phyloP scores from a whole-genome alignment of 2,329 filamentous ascomycete species.

The Furcasterigmium furcatum region DNA sequence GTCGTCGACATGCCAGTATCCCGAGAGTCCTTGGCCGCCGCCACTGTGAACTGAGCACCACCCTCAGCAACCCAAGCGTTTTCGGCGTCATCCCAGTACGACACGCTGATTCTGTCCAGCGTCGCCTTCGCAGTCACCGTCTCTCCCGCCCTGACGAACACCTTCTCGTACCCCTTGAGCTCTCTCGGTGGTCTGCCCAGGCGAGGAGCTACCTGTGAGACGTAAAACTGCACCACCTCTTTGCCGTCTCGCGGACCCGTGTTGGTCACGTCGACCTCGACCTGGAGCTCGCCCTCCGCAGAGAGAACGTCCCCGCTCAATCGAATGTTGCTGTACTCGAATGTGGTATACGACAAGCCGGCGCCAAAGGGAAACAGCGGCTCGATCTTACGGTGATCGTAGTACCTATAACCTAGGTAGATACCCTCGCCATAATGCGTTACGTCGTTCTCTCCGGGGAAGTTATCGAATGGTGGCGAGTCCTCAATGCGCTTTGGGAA shows the following conservation, averaged over 20 bases:
- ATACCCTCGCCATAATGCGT: conserved; percentile 65
- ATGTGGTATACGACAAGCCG: conserved; percentile 65
- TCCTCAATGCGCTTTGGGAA: conserved; percentile 62
- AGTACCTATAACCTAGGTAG: conserved; percentile 66
- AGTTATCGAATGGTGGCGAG: conserved; percentile 70
- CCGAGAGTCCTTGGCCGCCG: conserved; percentile 14
- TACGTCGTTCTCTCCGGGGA: conserved; percentile 38
- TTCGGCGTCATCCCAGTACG: conserved; percentile 4
- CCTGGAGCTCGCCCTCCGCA: background rate
- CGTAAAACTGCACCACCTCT: conserved; percentile 25
- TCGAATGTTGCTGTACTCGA: conserved; percentile 26
- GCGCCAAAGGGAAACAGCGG: conserved; percentile 61
- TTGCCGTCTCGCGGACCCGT: conserved; percentile 18
- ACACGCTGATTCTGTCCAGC: conserved; percentile 17
- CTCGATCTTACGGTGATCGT: conserved; percentile 43
- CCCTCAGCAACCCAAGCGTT: conserved; percentile 19
- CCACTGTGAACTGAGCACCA: conserved; percentile 19
- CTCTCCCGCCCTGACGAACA: conserved; percentile 29
- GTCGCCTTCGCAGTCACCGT: conserved; percentile 22
- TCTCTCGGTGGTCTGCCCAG: conserved; percentile 44
- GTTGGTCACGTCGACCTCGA: conserved; percentile 42
- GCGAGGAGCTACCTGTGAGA: conserved; percentile 17
- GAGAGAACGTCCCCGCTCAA: background rate
- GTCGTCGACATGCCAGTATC: conserved; percentile 2
- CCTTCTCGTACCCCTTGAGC: conserved; percentile 40